These are phyloP conservation scores for Calycina herbarum DNA, from an alignment of 2,329 filamentous ascomycete genomes.

Conservation along the genomic window DNA sequence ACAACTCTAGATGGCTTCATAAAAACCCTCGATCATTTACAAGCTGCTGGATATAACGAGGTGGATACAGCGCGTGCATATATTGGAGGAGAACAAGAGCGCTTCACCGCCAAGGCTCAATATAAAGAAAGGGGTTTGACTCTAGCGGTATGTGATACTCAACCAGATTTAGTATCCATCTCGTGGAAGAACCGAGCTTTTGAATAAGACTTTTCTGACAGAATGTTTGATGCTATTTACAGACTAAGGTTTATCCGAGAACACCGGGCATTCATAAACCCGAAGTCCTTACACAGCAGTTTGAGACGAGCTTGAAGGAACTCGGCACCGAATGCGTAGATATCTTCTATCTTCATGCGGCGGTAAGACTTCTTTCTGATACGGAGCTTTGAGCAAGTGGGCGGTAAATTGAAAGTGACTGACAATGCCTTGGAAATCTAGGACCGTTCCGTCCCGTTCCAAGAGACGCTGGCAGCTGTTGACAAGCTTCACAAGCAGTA, in stretches of 20 bases:
- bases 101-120: constrained; percentile 69
- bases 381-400: not conserved
- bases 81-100: constrained; percentile 71
- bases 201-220: not conserved
- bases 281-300: constrained; percentile 61
- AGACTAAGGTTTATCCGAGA: constrained; percentile 72
- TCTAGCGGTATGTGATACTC: constrained; percentile 51
- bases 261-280: constrained; percentile 60
- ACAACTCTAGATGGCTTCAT: constrained; percentile 68
- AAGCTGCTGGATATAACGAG: constrained; percentile 78
- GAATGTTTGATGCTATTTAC: not conserved
- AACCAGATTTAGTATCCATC: not conserved
- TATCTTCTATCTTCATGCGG: constrained; percentile 75
- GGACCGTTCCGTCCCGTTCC: constrained; percentile 69
- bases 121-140: constrained; percentile 80
- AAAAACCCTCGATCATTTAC: constrained; percentile 71
- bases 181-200: not conserved
- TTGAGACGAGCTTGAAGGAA: constrained; percentile 70
- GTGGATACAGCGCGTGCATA: constrained; percentile 82
- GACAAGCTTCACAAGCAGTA: constrained; percentile 74
- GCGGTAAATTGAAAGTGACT: not conserved
- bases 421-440: constrained; percentile 10
- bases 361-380: constrained; percentile 36
- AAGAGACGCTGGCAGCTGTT: constrained; percentile 74
- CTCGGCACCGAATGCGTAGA: constrained; percentile 73